phyloP scores from a whole-genome alignment of 208 protist species.

The Acanthamoeba royreba region DNA sequence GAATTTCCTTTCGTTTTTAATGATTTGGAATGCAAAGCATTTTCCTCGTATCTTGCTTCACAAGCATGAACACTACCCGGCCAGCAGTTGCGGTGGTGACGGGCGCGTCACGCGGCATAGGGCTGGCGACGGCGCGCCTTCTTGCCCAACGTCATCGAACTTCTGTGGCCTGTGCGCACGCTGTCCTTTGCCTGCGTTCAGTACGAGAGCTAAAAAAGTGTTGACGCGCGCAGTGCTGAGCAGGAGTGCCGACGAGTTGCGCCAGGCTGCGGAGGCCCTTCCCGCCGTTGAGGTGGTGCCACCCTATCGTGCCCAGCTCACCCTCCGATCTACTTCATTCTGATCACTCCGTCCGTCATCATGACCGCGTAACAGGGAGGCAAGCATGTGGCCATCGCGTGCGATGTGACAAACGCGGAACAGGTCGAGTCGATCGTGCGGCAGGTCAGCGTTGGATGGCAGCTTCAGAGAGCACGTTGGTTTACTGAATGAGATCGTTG shows the following conservation, averaged over 20 bases:
- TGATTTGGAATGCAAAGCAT: not conserved
- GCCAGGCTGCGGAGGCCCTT: not conserved
- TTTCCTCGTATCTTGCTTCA: not conserved
- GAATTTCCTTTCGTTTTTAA: too few species aligned
- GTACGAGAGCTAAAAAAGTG: not conserved
- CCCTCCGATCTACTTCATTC: not conserved
- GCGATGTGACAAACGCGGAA: not conserved
- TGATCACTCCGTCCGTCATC: not conserved
- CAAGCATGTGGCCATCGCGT: not conserved
- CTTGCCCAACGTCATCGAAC: not conserved
- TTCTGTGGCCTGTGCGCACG: not conserved
- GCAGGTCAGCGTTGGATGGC: not conserved
- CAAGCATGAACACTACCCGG: not conserved
- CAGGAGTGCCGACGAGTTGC: not conserved
- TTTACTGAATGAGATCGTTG: not conserved
- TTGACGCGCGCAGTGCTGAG: not conserved
- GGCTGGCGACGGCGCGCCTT: not conserved
- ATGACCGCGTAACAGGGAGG: not conserved
- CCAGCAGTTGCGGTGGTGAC: not conserved
- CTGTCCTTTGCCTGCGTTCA: not conserved
- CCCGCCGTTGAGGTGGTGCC: not conserved
- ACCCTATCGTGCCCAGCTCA: not conserved
- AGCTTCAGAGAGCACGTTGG: not conserved
- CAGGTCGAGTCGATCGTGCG: not conserved
- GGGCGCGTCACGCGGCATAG: not conserved